Evolutionary conservation across 768 basidiomycete species (phyloP), one percentile per base, ranked within the genome.

Genomic region (Rubroboletus pulcherrimus): DNA sequence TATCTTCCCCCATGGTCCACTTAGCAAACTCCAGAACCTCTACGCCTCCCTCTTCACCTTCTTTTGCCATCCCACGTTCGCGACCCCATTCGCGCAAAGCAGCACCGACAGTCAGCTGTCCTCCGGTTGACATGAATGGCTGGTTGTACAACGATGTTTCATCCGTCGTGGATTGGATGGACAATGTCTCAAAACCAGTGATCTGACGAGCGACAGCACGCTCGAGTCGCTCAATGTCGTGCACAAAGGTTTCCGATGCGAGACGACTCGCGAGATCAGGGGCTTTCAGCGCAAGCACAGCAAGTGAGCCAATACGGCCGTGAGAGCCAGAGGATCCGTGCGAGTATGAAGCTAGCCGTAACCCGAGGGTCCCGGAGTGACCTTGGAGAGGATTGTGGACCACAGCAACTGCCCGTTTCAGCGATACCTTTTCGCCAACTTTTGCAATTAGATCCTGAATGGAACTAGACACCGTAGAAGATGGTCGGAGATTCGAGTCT

Each of bases 121-220:
- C 87, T n/a, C 85, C 81, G 38, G 87, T 78, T 74, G 85, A 91
- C 69, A 84, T 81, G 61, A 92, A 89, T 5, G 82, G 81, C 61
- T 92, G 91, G 29, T 80, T 77, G 65, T 89, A 89, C 44, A 93
- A 70, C 7, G 83, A 81, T 2, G 78, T 80, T 35, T 72, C 73
- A 53, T 85, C 83, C 5, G 66, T 63, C 1, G 59, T 59, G 7
- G 68, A 58, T 11, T 72, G 71, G 19, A 93, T 74, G 0, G 74
- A 75, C 15, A 72, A 71, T 0, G 91, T 91, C 29, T 89, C 84
- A 66, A 94, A 87, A 3, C 93, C 94, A 21, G 85, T 84, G 49
- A 93, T 86, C 71, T 96, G 94, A 40, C 92, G 81, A 10, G 87
- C 88, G n/a, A 96, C 59, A 2, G 87, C 81, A 24, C 90, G 84